Evolutionary conservation across 2,329 filamentous ascomycete genomes (phyloP).

Genomic region (Exophiala xenobiotica): DNA sequence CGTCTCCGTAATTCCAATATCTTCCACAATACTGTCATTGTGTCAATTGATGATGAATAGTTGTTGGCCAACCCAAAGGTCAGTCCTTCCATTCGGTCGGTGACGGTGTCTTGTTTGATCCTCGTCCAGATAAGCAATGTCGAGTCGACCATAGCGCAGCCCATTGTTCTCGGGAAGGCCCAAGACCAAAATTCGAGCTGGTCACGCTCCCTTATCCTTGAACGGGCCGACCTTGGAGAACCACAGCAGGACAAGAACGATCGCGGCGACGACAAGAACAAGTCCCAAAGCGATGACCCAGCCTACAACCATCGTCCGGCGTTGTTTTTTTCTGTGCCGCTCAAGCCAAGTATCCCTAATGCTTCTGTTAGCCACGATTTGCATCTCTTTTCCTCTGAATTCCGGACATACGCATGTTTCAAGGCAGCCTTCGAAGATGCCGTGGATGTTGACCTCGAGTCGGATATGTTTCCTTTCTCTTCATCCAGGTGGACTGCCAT

Average conservation of each 20-base stretch:
- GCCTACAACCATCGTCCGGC: constrained; percentile 47
- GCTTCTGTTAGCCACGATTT: background rate
- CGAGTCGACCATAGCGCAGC: too few species aligned
- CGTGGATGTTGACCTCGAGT: constrained; percentile 16
- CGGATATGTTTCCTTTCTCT: constrained; percentile 34
- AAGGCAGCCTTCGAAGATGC: constrained; percentile 11
- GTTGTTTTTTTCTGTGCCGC: constrained; percentile 50
- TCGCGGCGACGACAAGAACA: constrained; percentile 13
- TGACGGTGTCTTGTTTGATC: too few species aligned
- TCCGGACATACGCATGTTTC: constrained; percentile 32
- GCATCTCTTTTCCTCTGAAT: constrained; percentile 6
- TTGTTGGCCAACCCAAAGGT: too few species aligned
- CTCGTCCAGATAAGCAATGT: too few species aligned
- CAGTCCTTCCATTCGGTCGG: too few species aligned
- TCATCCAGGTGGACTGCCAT: constrained; percentile 58
- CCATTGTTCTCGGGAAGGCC: too few species aligned
- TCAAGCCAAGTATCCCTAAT: constrained; percentile 56
- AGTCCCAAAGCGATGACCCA: constrained; percentile 33
- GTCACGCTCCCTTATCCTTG: constrained; percentile 7
- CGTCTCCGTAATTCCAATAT: too few species aligned
- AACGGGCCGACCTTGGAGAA: constrained; percentile 23
- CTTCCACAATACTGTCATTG: too few species aligned
- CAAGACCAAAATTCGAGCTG: too few species aligned
- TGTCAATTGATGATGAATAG: too few species aligned
- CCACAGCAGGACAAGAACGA: constrained; percentile 25